Conservation (phyloP, 306 rosid genomes). For the Castanopsis chinensis region DNA sequence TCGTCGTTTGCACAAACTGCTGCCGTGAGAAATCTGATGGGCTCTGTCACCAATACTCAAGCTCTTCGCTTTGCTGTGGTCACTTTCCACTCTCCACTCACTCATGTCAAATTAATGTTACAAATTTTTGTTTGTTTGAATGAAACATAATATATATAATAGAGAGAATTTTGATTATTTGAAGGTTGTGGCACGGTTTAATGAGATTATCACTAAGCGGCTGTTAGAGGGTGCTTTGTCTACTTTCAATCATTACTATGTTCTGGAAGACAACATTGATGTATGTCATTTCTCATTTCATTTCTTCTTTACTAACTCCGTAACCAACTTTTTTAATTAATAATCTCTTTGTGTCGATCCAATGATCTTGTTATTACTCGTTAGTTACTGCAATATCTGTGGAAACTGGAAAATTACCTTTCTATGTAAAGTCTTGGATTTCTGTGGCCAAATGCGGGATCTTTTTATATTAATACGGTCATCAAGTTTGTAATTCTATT, state of each 20-base stretch:
- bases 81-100: neutral
- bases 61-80: slow-evolving; percentile 95
- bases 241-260: slow-evolving; percentile 70
- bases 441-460: too few relatives aligned
- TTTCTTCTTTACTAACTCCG: neutral
- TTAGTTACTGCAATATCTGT: too few relatives aligned
- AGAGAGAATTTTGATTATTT: neutral
- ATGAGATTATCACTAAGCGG: slow-evolving; percentile 77
- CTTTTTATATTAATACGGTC: too few relatives aligned
- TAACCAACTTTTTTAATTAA: neutral
- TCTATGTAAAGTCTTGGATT: too few relatives aligned
- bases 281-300: slow-evolving; percentile 38
- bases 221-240: slow-evolving; percentile 90
- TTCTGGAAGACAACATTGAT: slow-evolving; percentile 83
- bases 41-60: slow-evolving; percentile 63
- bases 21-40: slow-evolving; percentile 76
- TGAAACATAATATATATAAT: too few relatives aligned
- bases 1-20: slow-evolving; percentile 48
- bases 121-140: too few relatives aligned
- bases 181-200: slow-evolving; percentile 94
- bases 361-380: too few relatives aligned
- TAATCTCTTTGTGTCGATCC: too few relatives aligned
- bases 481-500: too few relatives aligned
- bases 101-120: neutral
- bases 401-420: too few relatives aligned